Percentiles rank a stretch among this genome's conserved stretches.
These are phyloP conservation scores for Saccharomyces mikatae DNA, from an alignment of 805 yeast species.

Conservation along the genomic window DNA sequence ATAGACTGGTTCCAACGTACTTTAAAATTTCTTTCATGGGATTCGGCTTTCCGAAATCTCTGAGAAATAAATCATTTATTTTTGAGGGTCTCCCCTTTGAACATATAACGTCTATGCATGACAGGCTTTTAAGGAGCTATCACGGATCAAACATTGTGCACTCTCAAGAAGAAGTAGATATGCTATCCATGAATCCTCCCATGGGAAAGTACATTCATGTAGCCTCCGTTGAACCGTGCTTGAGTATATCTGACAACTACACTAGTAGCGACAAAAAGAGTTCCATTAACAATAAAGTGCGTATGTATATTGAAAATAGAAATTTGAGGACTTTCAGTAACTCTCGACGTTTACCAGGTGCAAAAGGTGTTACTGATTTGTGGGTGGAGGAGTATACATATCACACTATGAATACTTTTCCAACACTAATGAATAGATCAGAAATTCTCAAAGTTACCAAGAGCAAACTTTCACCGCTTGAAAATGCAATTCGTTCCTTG, in stretches of 20 bases:
- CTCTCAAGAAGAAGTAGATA: constrained; percentile 46
- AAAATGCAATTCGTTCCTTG: constrained; percentile 68
- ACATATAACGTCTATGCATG: constrained; percentile 75
- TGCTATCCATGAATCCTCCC: constrained; percentile 41
- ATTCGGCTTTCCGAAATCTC: constrained; percentile 70
- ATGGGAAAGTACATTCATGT: constrained; percentile 71
- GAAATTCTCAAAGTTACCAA: constrained; percentile 47
- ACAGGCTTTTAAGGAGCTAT: constrained; percentile 61
- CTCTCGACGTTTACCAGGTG: constrained; percentile 64
- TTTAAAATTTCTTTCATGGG: constrained; percentile 78
- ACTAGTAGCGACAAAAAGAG: constrained; percentile 37
- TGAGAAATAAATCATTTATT: constrained; percentile 68
- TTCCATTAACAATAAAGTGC: constrained; percentile 44
- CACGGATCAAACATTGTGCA: constrained; percentile 74
- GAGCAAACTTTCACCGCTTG: constrained; percentile 68
- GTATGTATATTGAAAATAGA: constrained; percentile 68
- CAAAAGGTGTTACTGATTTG: constrained; percentile 59
- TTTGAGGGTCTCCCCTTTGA: constrained; percentile 85
- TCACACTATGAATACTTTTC: constrained; percentile 70
- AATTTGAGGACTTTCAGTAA: constrained; percentile 63
- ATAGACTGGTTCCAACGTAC: constrained; percentile 66
- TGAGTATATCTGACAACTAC: constrained; percentile 29
- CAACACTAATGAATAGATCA: constrained; percentile 79
- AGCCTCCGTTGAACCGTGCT: constrained; percentile 56
- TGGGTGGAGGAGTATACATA: constrained; percentile 87